Evolutionary conservation across 345 rosid genomes (phyloP).

Genomic region (Crucihimalaya himalaica): DNA sequence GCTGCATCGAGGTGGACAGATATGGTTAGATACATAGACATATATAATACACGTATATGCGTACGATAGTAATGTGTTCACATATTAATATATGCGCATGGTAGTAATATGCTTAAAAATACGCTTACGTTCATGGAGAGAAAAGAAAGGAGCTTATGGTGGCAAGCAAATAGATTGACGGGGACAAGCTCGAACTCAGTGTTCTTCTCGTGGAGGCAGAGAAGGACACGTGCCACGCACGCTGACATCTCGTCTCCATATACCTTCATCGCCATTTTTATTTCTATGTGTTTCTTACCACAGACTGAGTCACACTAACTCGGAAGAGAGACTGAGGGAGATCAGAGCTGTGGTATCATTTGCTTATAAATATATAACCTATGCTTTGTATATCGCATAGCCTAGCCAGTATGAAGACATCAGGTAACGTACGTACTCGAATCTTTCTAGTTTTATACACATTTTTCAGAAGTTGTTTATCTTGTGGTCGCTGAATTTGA

Average conservation of each 20-base stretch:
- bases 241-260: conserved; percentile 71
- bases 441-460: conserved; percentile 16
- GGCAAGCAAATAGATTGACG: conserved; percentile 62
- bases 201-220: conserved; percentile 69
- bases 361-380: conserved; percentile 17
- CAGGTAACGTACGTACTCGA: background rate
- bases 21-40: background rate
- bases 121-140: conserved; percentile 58
- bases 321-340: background rate
- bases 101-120: background rate
- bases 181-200: conserved; percentile 70
- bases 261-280: conserved; percentile 59
- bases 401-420: background rate
- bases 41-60: background rate
- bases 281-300: background rate
- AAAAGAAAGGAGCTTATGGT: conserved; percentile 66
- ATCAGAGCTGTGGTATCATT: background rate
- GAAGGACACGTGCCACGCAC: conserved; percentile 63
- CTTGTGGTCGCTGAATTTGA: conserved; percentile 17
- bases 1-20: conserved; percentile 46
- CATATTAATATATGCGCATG: background rate
- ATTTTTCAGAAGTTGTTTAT: background rate
- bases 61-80: background rate
- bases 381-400: background rate
- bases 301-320: background rate